These are phyloP conservation scores for Annulohypoxylon bovei DNA, from an alignment of 495 filamentous ascomycete species.

Conservation along the genomic window DNA sequence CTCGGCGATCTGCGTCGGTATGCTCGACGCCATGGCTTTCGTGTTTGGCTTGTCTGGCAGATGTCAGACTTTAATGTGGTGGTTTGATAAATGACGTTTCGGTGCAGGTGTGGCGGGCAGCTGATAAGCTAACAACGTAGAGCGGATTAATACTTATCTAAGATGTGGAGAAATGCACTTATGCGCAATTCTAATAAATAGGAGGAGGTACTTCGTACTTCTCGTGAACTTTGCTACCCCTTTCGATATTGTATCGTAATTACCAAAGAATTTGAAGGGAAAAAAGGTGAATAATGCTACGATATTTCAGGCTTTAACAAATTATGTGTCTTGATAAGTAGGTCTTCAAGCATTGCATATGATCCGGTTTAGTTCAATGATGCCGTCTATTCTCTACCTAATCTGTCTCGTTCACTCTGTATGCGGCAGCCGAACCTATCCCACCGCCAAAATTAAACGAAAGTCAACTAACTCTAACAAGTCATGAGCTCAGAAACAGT, in stretches of 20 bases:
- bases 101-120: conserved; percentile 21
- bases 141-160: background rate
- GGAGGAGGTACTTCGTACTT: no score
- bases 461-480: conserved; percentile 6
- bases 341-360: background rate
- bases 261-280: background rate
- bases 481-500: background rate
- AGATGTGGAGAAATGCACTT: background rate
- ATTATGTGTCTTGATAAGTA: no score
- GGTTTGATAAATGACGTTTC: conserved; percentile 25
- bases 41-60: background rate
- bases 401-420: background rate
- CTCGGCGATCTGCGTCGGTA: conserved; percentile 72
- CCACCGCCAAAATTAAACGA: conserved; percentile 1
- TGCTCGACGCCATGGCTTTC: conserved; percentile 49
- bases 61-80: background rate
- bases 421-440: background rate
- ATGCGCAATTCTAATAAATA: no score
- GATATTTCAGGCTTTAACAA: background rate
- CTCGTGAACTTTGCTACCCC: no score
- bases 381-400: conserved; percentile 21
- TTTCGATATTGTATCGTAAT: background rate
- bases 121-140: background rate
- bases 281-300: background rate
- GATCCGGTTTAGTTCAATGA: conserved; percentile 6